Evolutionary conservation across 345 rosid genomes (phyloP), one percentile per base, ranked within the genome.

Genomic region (Anastatica hierochuntica): DNA sequence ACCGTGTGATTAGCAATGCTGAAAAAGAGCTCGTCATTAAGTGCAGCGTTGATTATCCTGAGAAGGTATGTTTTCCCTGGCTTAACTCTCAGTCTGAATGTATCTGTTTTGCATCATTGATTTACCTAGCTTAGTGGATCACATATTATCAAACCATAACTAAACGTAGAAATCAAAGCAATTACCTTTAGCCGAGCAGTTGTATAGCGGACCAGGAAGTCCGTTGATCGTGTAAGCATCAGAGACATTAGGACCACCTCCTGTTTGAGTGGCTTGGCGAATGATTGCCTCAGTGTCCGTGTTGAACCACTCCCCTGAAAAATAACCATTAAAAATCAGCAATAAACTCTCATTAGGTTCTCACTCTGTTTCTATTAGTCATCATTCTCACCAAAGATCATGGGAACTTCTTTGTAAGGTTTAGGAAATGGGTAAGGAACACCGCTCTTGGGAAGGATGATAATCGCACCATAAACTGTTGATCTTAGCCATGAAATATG

Each of bases 211-310:
- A 34, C 97, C 97, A 21, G 90, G 84, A 49, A 75, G 75, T 7
- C 90, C 86, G 46, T 86, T 81, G 40, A 86, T 72, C 8, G 95
- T 81, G 68, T 75, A 85, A 27, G 90, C 94, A 56, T 85, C 85
- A 3, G 94, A 88, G 11, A 83, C 95, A 68, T 83, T 88, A 46
- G 97, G 92, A 27, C 85, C 83, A 35, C 72, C 85, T 27, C 95
- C 94, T 8, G 81, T 80, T 53, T 76, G 80, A 1, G 83, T 56
- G 17, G 94, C 90, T 58, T 81, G 94, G 7, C 40, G 74, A 10
- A 81, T 77, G 34, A 86, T 66, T 52, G 84, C 90, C 69, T 77
- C 96, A 18, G 90, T 36, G 63, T 86, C 83, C 16, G 73, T 37
- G 44, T 86, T 84, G 51, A 76, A 80, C 97, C 88, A 85, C 58